A percentile compares a stretch with the other conserved stretches of the same genome.
Conservation (phyloP, 2,329 filamentous ascomycete species). For the Chaetomiaceae sp. region DNA sequence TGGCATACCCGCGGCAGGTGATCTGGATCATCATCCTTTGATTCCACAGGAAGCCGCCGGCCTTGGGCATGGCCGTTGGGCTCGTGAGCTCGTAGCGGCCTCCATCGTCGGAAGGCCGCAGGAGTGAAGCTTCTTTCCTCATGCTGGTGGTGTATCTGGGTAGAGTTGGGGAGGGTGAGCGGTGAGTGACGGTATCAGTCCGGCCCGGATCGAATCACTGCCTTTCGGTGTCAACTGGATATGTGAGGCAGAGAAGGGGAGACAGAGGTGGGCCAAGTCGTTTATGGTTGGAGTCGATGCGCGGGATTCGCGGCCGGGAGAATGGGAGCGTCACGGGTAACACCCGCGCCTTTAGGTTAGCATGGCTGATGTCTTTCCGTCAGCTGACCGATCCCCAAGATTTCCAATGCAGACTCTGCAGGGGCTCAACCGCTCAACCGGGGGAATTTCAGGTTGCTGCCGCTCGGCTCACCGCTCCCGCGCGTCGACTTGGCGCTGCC, state of each 20-base stretch:
- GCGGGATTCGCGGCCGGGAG: not conserved
- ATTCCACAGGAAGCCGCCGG: slow-evolving; percentile 55
- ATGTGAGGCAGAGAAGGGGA: no score
- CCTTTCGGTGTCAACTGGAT: no score
- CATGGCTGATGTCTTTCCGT: no score
- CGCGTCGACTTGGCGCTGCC: slow-evolving; percentile 19
- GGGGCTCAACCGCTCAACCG: slow-evolving; percentile 23
- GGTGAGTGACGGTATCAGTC: not conserved
- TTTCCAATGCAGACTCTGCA: slow-evolving; percentile 23
- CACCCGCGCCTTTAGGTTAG: slow-evolving; percentile 3
- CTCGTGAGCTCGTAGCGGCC: slow-evolving; percentile 52
- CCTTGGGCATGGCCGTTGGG: slow-evolving; percentile 53
- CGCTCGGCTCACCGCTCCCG: slow-evolving; percentile 26
- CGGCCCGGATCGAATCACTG: no score
- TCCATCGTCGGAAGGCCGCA: slow-evolving; percentile 44
- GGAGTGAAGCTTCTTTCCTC: slow-evolving; percentile 28
- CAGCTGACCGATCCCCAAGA: slow-evolving; percentile 24
- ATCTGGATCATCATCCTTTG: slow-evolving; percentile 58
- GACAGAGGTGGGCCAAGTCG: no score
- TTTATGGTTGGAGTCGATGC: no score
- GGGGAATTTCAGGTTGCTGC: no score
- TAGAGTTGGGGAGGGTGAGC: not conserved
- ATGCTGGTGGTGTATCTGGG: slow-evolving; percentile 15
- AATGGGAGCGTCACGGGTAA: slow-evolving; percentile 12
- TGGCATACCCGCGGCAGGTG: slow-evolving; percentile 55